Evolutionary conservation across 176 grass and related monocot species (phyloP), one percentile per base, ranked within the genome.

Genomic region (Cymbopogon citratus): DNA sequence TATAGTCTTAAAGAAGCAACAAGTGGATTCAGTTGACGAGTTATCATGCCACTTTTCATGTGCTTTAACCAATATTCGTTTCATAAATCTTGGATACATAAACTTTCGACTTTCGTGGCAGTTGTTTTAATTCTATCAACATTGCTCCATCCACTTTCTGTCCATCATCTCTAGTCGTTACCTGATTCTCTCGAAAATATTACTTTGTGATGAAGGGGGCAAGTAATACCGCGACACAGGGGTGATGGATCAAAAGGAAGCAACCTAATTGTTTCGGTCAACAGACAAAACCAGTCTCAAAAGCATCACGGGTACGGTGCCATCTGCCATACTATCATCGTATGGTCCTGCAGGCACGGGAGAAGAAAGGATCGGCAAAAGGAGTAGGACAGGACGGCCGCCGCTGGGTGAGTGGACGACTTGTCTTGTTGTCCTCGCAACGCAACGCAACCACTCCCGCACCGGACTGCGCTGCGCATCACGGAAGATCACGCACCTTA

Each of bases 221-320:
- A 15, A 54, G 38, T 34, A 59, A 59, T 57, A 70, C 77, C 57
- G 64, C 21, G 65, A 71, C 72, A 64, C 25, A 25, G 6, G 49
- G 49, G 34, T 40, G 71, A 74, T 76, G 71, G 87, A 89, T 51
- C 31, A 60, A 71, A 85, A 81, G 52, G n/a, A 81, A 89, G 35
- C 71, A n/a, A n/a, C n/a, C 77, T 80, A 77, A 46, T 71, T 77
- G 45, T 77, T 70, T 40, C 71, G 87, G 87, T 85, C 87, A 77
- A 77, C 69, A 12, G 77, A 81, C 71, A 81, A 54, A 81, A 85
- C 56, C 40, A 29, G 39, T 21, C 70, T 51, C 10, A 51, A 85
- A 89, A 81, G 66, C 43, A 41, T 44, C 71, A 66, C 74, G 31
- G 60, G 80, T 72, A 7, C 40, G 44, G 56, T 62, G 57, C 28